Evolutionary conservation across 2,329 filamentous ascomycete genomes (phyloP).

Genomic region (Fusarium mundagurra): DNA sequence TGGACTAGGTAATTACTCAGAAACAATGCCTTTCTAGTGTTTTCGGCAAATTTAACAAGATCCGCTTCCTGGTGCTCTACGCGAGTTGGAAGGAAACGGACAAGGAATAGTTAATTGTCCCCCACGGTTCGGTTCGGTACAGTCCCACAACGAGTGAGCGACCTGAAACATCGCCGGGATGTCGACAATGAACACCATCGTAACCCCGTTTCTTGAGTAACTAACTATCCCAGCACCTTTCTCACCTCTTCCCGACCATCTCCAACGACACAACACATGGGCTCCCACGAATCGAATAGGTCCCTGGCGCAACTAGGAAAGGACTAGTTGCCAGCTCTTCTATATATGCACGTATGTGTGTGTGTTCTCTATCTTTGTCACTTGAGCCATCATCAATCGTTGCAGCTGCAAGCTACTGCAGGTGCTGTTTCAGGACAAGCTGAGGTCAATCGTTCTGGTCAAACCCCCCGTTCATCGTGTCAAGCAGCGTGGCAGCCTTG

Average conservation of each 20-base stretch:
- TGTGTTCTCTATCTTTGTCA: conserved; percentile 10
- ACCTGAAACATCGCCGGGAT: conserved; percentile 45
- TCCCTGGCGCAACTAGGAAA: background rate
- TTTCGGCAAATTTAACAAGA: background rate
- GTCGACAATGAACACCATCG: conserved; percentile 15
- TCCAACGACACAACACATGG: background rate
- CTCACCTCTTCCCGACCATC: conserved; percentile 5
- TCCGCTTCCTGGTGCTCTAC: background rate
- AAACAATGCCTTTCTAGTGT: background rate
- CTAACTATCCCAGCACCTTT: conserved; percentile 19
- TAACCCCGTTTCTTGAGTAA: conserved; percentile 28
- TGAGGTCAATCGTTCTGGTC: conserved; percentile 12
- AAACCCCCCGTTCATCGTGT: conserved; percentile 2
- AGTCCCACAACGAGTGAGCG: conserved; percentile 34
- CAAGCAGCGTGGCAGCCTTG: background rate
- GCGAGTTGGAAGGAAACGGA: conserved; percentile 14
- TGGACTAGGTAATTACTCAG: background rate
- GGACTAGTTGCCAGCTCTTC: conserved; percentile 5
- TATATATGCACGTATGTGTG: background rate
- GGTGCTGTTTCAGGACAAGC: conserved; percentile 30
- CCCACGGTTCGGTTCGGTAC: conserved; percentile 30
- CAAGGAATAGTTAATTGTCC: conserved; percentile 26
- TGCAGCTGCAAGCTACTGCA: conserved; percentile 12
- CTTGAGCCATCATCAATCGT: background rate
- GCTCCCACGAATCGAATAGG: background rate